Base-by-base conservation (phyloP, 805 yeast species). In the Suhomyces pyralidae region DNA sequence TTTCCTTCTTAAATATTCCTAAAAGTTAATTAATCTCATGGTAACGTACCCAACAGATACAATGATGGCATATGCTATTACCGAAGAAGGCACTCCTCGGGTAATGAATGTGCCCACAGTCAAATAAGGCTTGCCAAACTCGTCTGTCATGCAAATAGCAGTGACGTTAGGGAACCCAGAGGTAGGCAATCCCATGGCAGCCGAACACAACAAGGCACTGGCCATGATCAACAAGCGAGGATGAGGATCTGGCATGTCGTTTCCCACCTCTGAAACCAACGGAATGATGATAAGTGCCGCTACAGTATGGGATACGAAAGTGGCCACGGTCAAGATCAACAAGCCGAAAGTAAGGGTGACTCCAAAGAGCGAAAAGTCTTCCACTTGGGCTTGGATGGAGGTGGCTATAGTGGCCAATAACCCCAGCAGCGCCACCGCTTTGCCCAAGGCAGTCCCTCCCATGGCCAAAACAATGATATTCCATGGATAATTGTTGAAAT, bases 391-490 rank as follows among this genome's bases (percentile, higher is more conserved):
- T 63, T 88, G 90, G 53, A 94, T 88, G 1, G 76, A 66, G 2
- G 71, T 58, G 0, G 99, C 98, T 54, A 92, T 85, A 0, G 93
- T 85, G 6, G 83, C 78, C 52, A 93, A 77, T 51, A 93, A 75
- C 0, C 98, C 98, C 1, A 97, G 90, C 7, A 94, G 85, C 1
- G 96, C 84, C 1, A 93, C 98, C 0, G 97, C 97, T 66, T 90
- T 91, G 52, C 99, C 99, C 49, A 93, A 76, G 0, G 97, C 96
- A 49, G 93, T 82, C 56, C 99, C 99, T 30, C 99, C 99, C 99
- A 93, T 94, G 3, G 98, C 97, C 57, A 93, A 77, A 45, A 93
- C 83, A 8, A 94, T 94, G 61, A 93, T 94, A 4, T 96, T 91
- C 99, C 99, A 93, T 58, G 96, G 84, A 67, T 93, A 93, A 67